These are phyloP conservation scores for Fistulifera pelliculosa DNA, from an alignment of 108 stramenopile genomes.

Conservation along the genomic window DNA sequence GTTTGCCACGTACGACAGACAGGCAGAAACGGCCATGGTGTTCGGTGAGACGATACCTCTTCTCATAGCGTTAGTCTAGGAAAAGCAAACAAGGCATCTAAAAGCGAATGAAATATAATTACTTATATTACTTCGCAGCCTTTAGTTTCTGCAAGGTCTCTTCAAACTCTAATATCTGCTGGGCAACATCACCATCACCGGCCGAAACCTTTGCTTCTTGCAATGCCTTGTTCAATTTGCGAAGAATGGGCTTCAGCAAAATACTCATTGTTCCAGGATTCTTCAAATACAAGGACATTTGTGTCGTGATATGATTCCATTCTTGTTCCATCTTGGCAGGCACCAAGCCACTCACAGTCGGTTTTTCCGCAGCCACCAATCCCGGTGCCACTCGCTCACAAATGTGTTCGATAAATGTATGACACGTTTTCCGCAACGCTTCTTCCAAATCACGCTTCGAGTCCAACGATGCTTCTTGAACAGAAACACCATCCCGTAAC, in stretches of 20 bases:
- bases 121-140: too few species aligned
- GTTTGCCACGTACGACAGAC: too few species aligned
- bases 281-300: constrained; percentile 77
- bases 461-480: constrained; percentile 81
- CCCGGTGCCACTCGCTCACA: constrained; percentile 43
- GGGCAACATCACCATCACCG: too few species aligned
- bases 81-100: too few species aligned
- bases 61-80: too few species aligned
- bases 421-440: constrained; percentile 73
- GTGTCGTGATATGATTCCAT: constrained; percentile 35
- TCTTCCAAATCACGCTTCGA: constrained; percentile 88
- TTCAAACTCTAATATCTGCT: too few species aligned
- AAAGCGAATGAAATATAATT: too few species aligned
- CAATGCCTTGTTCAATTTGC: constrained; percentile 57
- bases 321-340: constrained; percentile 33
- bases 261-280: constrained; percentile 74
- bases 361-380: constrained; percentile 36
- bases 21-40: too few species aligned
- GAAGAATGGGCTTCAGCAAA: constrained; percentile 69
- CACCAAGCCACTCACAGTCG: constrained; percentile 10
- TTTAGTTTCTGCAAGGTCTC: too few species aligned
- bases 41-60: too few species aligned
- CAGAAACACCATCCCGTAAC: constrained; percentile 77
- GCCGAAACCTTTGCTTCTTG: constrained; percentile 25
- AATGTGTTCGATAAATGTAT: constrained; percentile 84